Conservation (phyloP, 768 basidiomycete genomes). For the Cystoderma amianthinum region DNA sequence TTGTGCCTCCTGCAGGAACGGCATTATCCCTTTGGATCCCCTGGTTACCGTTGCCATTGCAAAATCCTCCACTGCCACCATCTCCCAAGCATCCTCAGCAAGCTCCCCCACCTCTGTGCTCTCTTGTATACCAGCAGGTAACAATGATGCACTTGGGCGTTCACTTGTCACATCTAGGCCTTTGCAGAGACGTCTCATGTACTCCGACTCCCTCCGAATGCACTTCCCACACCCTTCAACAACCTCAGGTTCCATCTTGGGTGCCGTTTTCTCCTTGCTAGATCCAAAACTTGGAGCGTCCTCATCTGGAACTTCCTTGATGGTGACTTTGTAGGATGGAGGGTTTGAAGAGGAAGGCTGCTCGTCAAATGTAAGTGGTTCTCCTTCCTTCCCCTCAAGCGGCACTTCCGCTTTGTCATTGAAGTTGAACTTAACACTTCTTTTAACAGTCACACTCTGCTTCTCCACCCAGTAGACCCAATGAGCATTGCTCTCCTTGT, state of each 20-base stretch:
- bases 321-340: slow-evolving; percentile 1
- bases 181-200: slow-evolving; percentile 2
- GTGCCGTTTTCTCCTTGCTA: background rate
- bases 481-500: slow-evolving; percentile 18
- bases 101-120: background rate
- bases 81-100: slow-evolving; percentile 3
- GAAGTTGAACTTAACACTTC: slow-evolving; percentile 11
- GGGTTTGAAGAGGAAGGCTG: too few species aligned
- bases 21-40: slow-evolving; percentile 4
- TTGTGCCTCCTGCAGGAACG: slow-evolving; percentile 6
- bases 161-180: slow-evolving; percentile 4
- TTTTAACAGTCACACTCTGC: slow-evolving; percentile 14
- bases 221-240: background rate
- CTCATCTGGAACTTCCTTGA: background rate
- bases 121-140: slow-evolving; percentile 3
- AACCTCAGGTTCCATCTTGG: background rate
- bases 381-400: background rate
- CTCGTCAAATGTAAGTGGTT: too few species aligned
- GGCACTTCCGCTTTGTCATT: background rate
- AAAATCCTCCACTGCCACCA: slow-evolving; percentile 3
- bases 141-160: background rate
- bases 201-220: slow-evolving; percentile 1
- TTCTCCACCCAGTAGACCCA: slow-evolving; percentile 25
- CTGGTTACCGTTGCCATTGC: slow-evolving; percentile 5
- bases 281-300: background rate